Conservation (phyloP, 2,329 filamentous ascomycete species). For the Hypoxylon sp. region DNA sequence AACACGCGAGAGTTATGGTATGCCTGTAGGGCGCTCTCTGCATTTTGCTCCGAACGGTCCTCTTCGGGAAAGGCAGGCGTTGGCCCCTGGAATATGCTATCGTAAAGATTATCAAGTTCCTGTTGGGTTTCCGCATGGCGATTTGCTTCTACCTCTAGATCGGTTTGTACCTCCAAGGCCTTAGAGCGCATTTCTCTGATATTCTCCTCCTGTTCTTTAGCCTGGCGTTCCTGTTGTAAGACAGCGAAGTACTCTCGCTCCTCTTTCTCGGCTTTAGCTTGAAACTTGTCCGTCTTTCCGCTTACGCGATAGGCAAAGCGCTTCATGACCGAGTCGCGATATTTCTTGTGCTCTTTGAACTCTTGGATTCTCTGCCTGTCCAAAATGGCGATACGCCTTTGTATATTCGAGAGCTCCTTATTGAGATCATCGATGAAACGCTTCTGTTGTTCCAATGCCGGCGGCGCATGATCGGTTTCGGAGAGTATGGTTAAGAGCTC, state of each 20-base stretch:
- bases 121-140: slow-evolving; percentile 60
- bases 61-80: slow-evolving; percentile 69
- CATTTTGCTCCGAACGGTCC: slow-evolving; percentile 61
- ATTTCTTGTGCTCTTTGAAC: slow-evolving; percentile 66
- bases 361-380: slow-evolving; percentile 62
- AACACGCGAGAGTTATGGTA: slow-evolving; percentile 58
- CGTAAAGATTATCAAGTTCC: slow-evolving; percentile 67
- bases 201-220: slow-evolving; percentile 60
- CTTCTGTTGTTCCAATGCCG: slow-evolving; percentile 62
- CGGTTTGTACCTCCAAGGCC: slow-evolving; percentile 56
- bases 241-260: slow-evolving; percentile 70
- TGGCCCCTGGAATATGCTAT: slow-evolving; percentile 67
- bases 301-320: slow-evolving; percentile 67
- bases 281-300: slow-evolving; percentile 65
- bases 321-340: slow-evolving; percentile 67
- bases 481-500: slow-evolving; percentile 63
- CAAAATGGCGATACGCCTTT: slow-evolving; percentile 59
- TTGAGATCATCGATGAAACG: slow-evolving; percentile 64
- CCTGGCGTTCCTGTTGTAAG: slow-evolving; percentile 64
- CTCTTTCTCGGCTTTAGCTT: slow-evolving; percentile 66
- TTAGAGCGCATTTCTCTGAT: slow-evolving; percentile 59
- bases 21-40: slow-evolving; percentile 54
- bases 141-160: slow-evolving; percentile 57
- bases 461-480: slow-evolving; percentile 65
- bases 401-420: slow-evolving; percentile 56